These are phyloP conservation scores for Strobilomyces echinocephalus DNA, from an alignment of 768 basidiomycete genomes.

Conservation along the genomic window DNA sequence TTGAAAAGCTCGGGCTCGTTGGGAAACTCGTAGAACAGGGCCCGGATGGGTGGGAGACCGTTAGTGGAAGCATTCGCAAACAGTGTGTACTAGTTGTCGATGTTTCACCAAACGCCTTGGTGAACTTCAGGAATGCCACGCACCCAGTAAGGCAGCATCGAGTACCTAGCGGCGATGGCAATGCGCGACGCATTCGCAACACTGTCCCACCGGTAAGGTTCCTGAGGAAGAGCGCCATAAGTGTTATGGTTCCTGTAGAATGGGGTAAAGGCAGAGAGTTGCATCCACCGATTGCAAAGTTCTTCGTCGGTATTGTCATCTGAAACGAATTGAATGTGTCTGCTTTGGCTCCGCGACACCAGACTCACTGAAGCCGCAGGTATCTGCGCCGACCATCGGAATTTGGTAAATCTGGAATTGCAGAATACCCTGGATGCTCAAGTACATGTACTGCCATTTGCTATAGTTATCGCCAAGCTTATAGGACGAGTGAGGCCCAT, in stretches of 20 bases:
- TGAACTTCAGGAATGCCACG: constrained; percentile 16
- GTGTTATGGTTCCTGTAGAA: constrained; percentile 81
- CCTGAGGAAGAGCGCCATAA: constrained; percentile 64
- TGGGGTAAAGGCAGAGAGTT: constrained; percentile 75
- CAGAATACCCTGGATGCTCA: constrained; percentile 68
- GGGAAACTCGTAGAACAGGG: constrained; percentile 77
- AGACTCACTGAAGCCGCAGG: constrained; percentile 34
- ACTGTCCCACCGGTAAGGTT: constrained; percentile 78
- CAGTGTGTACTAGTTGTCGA: constrained; percentile 52
- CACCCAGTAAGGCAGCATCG: constrained; percentile 77
- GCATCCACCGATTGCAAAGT: constrained; percentile 83
- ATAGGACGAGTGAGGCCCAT: not conserved
- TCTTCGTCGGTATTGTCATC: constrained; percentile 71
- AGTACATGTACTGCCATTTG: constrained; percentile 67
- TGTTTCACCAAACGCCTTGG: not conserved
- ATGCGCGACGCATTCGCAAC: constrained; percentile 69
- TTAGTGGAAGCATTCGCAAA: constrained; percentile 62
- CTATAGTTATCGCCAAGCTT: constrained; percentile 76
- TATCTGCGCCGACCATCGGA: constrained; percentile 80
- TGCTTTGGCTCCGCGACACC: not conserved
- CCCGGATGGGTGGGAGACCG: constrained; percentile 69
- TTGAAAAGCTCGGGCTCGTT: constrained; percentile 59
- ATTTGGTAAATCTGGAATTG: constrained; percentile 84
- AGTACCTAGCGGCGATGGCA: constrained; percentile 67
- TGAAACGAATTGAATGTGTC: constrained; percentile 7